Evolutionary conservation across 306 rosid genomes (phyloP), one percentile per base, ranked within the genome.

Genomic region (Gastrolobium bilobum): DNA sequence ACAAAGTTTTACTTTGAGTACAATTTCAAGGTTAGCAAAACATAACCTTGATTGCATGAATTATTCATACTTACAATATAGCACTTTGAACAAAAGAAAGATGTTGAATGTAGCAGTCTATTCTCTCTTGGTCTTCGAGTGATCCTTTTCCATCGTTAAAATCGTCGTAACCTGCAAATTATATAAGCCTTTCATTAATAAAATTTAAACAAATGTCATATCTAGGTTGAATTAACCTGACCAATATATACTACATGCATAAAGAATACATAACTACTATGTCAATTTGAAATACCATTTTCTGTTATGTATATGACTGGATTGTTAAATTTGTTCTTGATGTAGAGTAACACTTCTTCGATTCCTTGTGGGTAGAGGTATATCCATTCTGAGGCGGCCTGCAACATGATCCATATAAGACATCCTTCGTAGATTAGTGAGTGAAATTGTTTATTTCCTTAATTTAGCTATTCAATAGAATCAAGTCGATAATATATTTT

Each of bases 331-430:
- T 71, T 71, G 43, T 71, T 14, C 67, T 79, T 79, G 3, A 71
- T 4, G 65, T 71, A 52, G 6, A 71, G 46, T 35, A 79, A 29
- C 2, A 30, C 2, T 48, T 71, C 57, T 65, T 71, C 66, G 1
- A 79, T 71, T 71, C 83, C 83, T 51, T 38, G 57, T 39, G 83
- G 82, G 62, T 71, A 71, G 3, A 79, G 6, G 78, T 71, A 71
- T 63, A 79, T 71, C 83, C 83, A 79, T 14, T 71, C 47, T 8
- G 83, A 79, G 58, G 73, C 83, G n/a, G 78, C 73, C 83, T 79
- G 65, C 47, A 6, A 68, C 60, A 56, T 10, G 46, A 38, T 35
- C 10, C 10, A 9, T 58, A 10, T 34, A 54, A 52, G 14, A 14
- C 29, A 14, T 1, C 26, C 29, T 39, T 7, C 34, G 40, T 38